Percentiles rank a stretch among this genome's conserved stretches.
These are phyloP conservation scores for Ambrosia trifida DNA, from an alignment of 129 eudicot species.

Conservation along the genomic window DNA sequence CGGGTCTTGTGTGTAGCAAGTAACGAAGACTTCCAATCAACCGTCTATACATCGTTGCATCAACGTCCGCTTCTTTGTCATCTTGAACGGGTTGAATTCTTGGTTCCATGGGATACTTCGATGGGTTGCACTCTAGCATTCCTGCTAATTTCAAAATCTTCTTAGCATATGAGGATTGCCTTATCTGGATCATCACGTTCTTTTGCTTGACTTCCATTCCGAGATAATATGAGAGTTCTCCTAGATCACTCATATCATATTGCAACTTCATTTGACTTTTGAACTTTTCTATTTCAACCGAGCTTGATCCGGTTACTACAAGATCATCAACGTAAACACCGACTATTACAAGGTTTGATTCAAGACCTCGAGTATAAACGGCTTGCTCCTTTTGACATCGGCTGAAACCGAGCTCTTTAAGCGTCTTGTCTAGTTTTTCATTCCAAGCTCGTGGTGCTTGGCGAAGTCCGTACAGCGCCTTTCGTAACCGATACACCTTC, in stretches of 20 bases:
- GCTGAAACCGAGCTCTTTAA: not conserved
- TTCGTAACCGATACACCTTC: not conserved
- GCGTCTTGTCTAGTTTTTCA: not conserved
- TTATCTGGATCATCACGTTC: not conserved
- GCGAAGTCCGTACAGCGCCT: not conserved
- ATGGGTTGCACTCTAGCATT: not conserved
- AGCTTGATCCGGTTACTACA: not conserved
- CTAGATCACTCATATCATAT: not conserved
- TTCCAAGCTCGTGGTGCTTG: not conserved
- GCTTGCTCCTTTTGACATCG: not conserved
- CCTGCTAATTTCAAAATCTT: not conserved
- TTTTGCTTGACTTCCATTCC: too few relatives aligned
- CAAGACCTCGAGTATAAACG: not conserved
- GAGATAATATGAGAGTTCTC: not conserved
- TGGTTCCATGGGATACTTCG: not conserved
- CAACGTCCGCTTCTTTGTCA: not conserved
- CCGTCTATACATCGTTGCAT: not conserved
- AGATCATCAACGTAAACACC: not conserved
- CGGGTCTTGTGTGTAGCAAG: not conserved
- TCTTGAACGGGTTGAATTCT: not conserved
- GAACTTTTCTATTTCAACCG: not conserved
- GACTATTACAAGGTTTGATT: too few relatives aligned
- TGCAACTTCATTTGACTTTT: not conserved
- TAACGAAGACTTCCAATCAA: too few relatives aligned
- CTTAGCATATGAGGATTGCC: not conserved